These are phyloP conservation scores for Xerocomellus chrysenteron DNA, from an alignment of 768 basidiomycete species.

Conservation along the genomic window DNA sequence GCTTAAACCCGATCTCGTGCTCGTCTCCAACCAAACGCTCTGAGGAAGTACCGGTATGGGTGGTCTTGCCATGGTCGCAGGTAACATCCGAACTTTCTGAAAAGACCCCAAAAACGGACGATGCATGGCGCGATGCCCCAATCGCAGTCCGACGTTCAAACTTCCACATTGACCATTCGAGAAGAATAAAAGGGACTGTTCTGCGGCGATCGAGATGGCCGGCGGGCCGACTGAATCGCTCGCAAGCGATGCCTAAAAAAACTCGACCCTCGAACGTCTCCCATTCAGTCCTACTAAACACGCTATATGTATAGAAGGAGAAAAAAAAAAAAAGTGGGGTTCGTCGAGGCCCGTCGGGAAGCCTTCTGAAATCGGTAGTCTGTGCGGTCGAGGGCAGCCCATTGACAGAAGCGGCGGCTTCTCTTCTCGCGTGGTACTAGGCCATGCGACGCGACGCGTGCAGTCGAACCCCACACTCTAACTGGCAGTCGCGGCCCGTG, in stretches of 20 bases:
- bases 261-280: background rate
- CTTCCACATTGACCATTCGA: background rate
- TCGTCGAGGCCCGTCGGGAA: background rate
- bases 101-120: no score
- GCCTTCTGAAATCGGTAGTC: no score
- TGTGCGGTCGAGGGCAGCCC: no score
- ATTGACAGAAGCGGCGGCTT: background rate
- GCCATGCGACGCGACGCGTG: slow-evolving; percentile 8
- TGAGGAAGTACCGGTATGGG: no score
- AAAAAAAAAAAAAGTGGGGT: no score
- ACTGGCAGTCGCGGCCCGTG: background rate
- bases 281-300: background rate
- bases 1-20: background rate
- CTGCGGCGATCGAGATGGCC: background rate
- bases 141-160: no score
- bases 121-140: no score
- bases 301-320: background rate
- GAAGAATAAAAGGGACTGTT: background rate
- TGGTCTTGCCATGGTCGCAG: no score
- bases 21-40: no score
- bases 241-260: background rate
- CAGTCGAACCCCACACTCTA: background rate
- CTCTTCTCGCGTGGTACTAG: slow-evolving; percentile 2
- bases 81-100: no score
- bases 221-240: background rate